Percentiles rank a stretch among this genome's conserved stretches.
Evolutionary conservation across 2,329 filamentous ascomycete species (phyloP).

Genomic region (Blumeria hordei): DNA sequence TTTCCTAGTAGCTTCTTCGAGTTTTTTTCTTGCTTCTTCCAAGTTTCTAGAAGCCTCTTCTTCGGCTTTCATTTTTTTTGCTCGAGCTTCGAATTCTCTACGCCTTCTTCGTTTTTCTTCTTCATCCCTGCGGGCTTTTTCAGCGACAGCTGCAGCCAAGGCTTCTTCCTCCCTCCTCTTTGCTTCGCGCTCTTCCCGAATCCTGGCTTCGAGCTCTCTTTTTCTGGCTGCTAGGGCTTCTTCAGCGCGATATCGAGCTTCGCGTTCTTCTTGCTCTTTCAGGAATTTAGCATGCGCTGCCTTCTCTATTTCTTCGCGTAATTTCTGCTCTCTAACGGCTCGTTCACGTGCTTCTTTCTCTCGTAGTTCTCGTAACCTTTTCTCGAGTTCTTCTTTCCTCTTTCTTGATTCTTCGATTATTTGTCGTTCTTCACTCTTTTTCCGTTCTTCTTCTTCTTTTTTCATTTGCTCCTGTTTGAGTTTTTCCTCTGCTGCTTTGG

Average conservation of each 20-base stretch:
- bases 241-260: conserved; percentile 21
- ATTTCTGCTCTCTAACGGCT: conserved; percentile 20
- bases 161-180: conserved; percentile 1
- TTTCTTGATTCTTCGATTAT: conserved; percentile 36
- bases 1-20: neutral
- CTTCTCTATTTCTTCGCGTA: conserved; percentile 10
- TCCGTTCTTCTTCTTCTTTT: conserved; percentile 48
- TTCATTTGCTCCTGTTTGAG: conserved; percentile 38
- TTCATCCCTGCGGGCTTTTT: conserved; percentile 1
- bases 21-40: conserved; percentile 7
- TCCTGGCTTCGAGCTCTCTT: conserved; percentile 10
- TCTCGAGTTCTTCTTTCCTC: conserved; percentile 29
- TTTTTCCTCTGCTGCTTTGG: conserved; percentile 33
- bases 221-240: conserved; percentile 20
- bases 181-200: neutral
- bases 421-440: conserved; percentile 36
- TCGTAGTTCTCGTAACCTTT: conserved; percentile 26
- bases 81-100: neutral
- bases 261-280: conserved; percentile 7
- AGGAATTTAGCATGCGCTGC: conserved; percentile 8
- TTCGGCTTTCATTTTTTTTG: conserved; percentile 8
- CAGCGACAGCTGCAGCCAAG: neutral
- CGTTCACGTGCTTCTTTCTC: conserved; percentile 26
- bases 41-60: conserved; percentile 15
- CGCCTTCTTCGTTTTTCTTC: neutral